Percentiles rank a stretch among this genome's conserved stretches.
These are phyloP conservation scores for Colletotrichum tabaci DNA, from an alignment of 2,329 filamentous ascomycete species.

Conservation along the genomic window DNA sequence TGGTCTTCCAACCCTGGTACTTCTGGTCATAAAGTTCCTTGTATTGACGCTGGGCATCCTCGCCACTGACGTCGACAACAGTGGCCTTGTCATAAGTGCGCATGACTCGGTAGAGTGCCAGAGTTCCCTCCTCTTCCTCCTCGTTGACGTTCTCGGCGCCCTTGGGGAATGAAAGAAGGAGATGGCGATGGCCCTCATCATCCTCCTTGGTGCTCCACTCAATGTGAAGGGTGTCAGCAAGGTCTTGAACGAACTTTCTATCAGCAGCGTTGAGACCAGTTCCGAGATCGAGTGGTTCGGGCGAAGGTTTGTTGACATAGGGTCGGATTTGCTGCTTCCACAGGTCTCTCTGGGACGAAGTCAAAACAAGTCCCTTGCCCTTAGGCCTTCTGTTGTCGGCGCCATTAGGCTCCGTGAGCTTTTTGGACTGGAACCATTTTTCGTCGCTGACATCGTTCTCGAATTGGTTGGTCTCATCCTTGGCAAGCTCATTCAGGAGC, in stretches of 20 bases:
- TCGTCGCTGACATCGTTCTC: conserved; percentile 91
- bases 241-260: conserved; percentile 91
- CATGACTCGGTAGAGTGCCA: conserved; percentile 88
- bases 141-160: conserved; percentile 76
- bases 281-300: conserved; percentile 80
- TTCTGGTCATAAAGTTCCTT: conserved; percentile 91
- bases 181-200: conserved; percentile 67
- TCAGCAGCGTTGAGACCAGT: conserved; percentile 83
- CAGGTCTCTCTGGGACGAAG: conserved; percentile 83
- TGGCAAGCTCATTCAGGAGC: conserved; percentile 86
- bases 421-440: conserved; percentile 92
- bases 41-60: conserved; percentile 84
- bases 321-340: conserved; percentile 86
- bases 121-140: conserved; percentile 86
- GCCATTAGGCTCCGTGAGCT: conserved; percentile 76
- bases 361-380: conserved; percentile 78
- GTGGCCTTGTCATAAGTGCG: conserved; percentile 93
- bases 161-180: conserved; percentile 65
- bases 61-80: conserved; percentile 83
- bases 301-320: conserved; percentile 80
- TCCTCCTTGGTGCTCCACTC: conserved; percentile 72
- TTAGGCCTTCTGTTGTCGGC: conserved; percentile 66
- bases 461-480: conserved; percentile 93
- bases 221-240: conserved; percentile 76
- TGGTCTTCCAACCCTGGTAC: conserved; percentile 93